Conservation (phyloP, 345 rosid species). For the Cardamine chenopodiifolia region DNA sequence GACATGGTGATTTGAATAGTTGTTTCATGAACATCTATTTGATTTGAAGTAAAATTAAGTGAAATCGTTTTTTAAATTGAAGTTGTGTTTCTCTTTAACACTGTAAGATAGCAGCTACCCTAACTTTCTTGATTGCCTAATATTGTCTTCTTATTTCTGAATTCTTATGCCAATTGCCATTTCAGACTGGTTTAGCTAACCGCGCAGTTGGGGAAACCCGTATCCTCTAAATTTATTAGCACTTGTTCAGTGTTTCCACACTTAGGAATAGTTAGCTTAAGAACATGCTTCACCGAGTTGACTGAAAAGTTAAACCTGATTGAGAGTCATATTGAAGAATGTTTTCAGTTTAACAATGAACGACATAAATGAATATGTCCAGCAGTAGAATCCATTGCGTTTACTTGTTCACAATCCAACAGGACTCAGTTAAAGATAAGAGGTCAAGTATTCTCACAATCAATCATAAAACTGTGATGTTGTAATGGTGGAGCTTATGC, state of each 20-base stretch:
- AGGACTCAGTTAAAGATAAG: conserved; percentile 54
- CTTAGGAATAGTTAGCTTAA: background rate
- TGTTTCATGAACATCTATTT: too few relatives aligned
- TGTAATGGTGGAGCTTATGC: conserved; percentile 18
- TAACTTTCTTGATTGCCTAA: conserved; percentile 20
- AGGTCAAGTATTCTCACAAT: conserved; percentile 48
- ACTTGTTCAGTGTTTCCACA: background rate
- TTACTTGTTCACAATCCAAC: conserved; percentile 63
- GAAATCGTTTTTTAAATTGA: too few relatives aligned
- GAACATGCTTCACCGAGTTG: conserved; percentile 10
- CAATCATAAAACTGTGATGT: background rate
- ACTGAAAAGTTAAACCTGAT: background rate
- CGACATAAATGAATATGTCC: conserved; percentile 80
- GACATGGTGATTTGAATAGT: too few relatives aligned
- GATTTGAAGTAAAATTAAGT: too few relatives aligned
- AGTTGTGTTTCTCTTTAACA: too few relatives aligned
- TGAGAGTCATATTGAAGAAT: conserved; percentile 30
- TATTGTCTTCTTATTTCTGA: conserved; percentile 14
- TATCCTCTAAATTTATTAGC: conserved; percentile 51
- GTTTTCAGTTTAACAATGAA: conserved; percentile 41
- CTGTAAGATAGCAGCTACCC: conserved; percentile 54
- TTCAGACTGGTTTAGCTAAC: conserved; percentile 78
- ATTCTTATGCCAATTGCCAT: conserved; percentile 42
- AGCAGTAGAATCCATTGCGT: conserved; percentile 93
- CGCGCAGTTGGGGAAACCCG: conserved; percentile 96